Evolutionary conservation across 331 rosid species (phyloP), one percentile per base, ranked within the genome.

Genomic region (Erythrophleum ivorense): DNA sequence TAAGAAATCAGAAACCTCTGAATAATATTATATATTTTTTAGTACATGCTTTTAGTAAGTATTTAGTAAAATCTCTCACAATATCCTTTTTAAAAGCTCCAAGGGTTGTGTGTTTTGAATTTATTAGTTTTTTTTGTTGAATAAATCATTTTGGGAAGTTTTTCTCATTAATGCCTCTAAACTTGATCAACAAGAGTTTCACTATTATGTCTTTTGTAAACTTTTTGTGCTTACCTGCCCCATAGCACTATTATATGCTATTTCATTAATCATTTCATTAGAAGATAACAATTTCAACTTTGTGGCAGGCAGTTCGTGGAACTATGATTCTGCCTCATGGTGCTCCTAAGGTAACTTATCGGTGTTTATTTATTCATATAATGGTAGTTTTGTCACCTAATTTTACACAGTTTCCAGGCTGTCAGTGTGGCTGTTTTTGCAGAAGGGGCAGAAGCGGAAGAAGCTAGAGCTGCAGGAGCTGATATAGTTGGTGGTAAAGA

Each of bases 391-490:
- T 80, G 52, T 78, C 78, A 55, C 84, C 84, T 88, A 84, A 86
- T 76, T 63, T 45, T 77, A 69, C 70, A 80, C 50, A 73, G 71
- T 82, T 84, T 84, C 79, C 97, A 96, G 99, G 92, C 89, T 54
- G 91, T 96, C 84, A 91, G 80, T 85, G 98, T 96, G 81, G 99
- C 98, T 78, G 94, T 92, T 87, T 96, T 96, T 94, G 99, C 99
- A 84, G 94, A 96, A 89, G 99, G 97, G 71, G 84, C 91, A 55
- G 98, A 93, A 46, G 99, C 99, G 55, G 98, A 96, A 59, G 99
- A 96, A 87, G 99, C 99, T 60, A 92, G 92, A 90, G 98, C 94
- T 75, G 97, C 97, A 40, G 99, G 98, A 82, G 99, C 97, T n/a
- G 97, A 96, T 90, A 90, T 96, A 80, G 99, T 96, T 77, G 99